These are phyloP conservation scores for Dendrobium chrysotoxum DNA, from an alignment of 106 monocot species.

Conservation along the genomic window DNA sequence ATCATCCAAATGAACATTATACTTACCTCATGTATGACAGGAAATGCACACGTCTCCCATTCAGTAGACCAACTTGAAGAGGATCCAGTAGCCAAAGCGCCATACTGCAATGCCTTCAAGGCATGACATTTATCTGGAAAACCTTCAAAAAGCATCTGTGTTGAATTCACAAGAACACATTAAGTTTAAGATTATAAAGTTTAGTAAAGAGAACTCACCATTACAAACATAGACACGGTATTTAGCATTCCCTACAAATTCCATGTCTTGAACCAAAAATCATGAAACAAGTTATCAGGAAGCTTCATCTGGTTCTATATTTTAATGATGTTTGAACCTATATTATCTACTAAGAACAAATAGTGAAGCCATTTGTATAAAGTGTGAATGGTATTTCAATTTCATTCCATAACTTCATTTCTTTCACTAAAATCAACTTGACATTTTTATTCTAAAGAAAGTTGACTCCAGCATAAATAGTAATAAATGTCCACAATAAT, in stretches of 20 bases:
- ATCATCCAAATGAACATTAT: neutral
- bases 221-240: neutral
- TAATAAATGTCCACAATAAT: neutral
- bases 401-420: no score
- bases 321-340: neutral
- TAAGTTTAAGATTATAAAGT: neutral
- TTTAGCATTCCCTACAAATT: no score
- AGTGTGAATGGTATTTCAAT: neutral
- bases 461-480: neutral
- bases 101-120: constrained; percentile 48
- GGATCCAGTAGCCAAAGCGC: constrained; percentile 42
- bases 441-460: neutral
- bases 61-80: constrained; percentile 64
- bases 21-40: constrained; percentile 55
- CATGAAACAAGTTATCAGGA: neutral
- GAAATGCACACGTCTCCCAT: constrained; percentile 69
- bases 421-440: neutral
- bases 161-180: neutral
- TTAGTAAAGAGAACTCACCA: neutral
- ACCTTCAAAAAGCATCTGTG: constrained; percentile 88
- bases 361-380: neutral
- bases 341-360: neutral
- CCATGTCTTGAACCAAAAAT: neutral
- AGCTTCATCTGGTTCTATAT: neutral
- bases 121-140: constrained; percentile 65